Conservation (phyloP, 2,329 filamentous ascomycete genomes). For the Colletotrichum acutatum region DNA sequence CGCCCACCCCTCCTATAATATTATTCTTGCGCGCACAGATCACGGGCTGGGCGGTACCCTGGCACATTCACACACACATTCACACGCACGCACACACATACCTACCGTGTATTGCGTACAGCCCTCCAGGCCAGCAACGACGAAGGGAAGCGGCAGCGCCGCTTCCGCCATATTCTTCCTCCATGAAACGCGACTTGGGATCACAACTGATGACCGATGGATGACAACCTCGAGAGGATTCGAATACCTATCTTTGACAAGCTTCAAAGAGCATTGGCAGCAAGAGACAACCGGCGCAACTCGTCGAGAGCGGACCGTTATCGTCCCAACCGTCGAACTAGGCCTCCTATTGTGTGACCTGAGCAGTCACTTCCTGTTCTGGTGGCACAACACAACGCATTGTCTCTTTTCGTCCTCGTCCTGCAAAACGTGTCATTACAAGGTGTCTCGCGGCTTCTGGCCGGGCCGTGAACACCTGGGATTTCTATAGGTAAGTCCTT, state of each 20-base stretch:
- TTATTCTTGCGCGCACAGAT: constrained; percentile 13
- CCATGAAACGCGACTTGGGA: constrained; percentile 4
- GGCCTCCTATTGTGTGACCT: constrained; percentile 1
- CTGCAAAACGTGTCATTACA: neutral
- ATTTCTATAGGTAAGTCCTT: neutral
- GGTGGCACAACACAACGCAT: neutral
- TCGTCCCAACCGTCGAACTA: neutral
- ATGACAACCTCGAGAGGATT: neutral
- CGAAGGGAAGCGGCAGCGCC: neutral
- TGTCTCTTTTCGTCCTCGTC: neutral
- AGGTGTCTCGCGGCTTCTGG: neutral
- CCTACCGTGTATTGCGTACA: neutral
- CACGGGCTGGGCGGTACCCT: neutral
- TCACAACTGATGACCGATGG: neutral
- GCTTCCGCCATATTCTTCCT: neutral
- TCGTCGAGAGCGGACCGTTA: neutral
- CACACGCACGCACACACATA: neutral
- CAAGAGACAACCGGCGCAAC: neutral
- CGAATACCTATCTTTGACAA: neutral
- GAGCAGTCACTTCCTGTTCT: constrained; percentile 15
- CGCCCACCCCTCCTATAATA: constrained; percentile 13
- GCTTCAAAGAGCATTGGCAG: neutral
- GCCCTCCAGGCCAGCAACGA: neutral
- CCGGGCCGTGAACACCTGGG: neutral
- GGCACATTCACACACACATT: constrained; percentile 3